Percentiles rank a stretch among this genome's conserved stretches.
These are phyloP conservation scores for Pseudogymnoascus destructans DNA, from an alignment of 2,329 filamentous ascomycete genomes.

Conservation along the genomic window DNA sequence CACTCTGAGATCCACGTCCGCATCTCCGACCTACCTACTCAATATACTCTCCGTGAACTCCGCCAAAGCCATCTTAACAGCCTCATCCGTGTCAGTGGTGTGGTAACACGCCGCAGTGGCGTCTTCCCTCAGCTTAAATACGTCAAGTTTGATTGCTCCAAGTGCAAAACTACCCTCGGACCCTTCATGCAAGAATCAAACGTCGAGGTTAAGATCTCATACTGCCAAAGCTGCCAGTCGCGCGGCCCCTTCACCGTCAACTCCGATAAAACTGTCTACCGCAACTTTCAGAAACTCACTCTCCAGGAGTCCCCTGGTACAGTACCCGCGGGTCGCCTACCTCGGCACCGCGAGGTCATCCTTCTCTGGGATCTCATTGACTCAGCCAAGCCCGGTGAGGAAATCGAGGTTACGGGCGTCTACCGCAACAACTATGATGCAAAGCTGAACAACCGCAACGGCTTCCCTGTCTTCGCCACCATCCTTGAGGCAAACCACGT, in stretches of 20 bases:
- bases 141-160: constrained; percentile 93
- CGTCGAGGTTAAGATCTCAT: constrained; percentile 89
- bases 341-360: constrained; percentile 86
- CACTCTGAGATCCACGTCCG: constrained; percentile 96
- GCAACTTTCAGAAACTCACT: constrained; percentile 96
- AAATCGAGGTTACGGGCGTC: constrained; percentile 91
- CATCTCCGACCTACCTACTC: constrained; percentile 85
- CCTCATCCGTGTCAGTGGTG: constrained; percentile 82
- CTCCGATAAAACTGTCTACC: constrained; percentile 94
- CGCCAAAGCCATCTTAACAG: constrained; percentile 95
- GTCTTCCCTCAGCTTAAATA: constrained; percentile 98
- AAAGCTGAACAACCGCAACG: constrained; percentile 95
- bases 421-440: constrained; percentile 98
- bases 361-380: constrained; percentile 96
- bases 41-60: constrained; percentile 88
- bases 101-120: constrained; percentile 84
- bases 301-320: constrained; percentile 95
- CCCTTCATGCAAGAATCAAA: constrained; percentile 97
- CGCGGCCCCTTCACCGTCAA: constrained; percentile 91
- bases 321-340: constrained; percentile 86
- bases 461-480: constrained; percentile 95
- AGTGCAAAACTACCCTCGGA: constrained; percentile 82
- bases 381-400: constrained; percentile 89
- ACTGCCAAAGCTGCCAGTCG: constrained; percentile 92
- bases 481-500: constrained; percentile 96